Percentiles rank a stretch among this genome's conserved stretches.
phyloP scores from a whole-genome alignment of 208 protist species.

The Trypanosoma mega region DNA sequence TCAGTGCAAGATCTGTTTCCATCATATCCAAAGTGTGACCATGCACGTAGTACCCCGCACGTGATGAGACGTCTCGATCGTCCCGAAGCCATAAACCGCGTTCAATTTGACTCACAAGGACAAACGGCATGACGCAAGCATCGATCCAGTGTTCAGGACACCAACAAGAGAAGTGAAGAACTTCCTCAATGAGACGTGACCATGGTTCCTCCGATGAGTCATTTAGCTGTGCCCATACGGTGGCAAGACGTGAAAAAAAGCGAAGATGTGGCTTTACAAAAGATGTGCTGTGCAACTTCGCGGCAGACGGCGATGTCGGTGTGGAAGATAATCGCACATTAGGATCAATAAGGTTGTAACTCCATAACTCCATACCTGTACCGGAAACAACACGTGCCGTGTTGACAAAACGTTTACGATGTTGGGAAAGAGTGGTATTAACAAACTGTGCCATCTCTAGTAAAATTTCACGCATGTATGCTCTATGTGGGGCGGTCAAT shows the following conservation, averaged over 20 bases:
- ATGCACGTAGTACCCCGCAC: constrained; percentile 29
- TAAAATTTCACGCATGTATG: constrained; percentile 21
- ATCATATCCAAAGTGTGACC: constrained; percentile 17
- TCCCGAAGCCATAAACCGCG: constrained; percentile 58
- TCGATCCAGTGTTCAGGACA: constrained; percentile 48
- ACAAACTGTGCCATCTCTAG: constrained; percentile 12
- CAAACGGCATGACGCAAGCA: constrained; percentile 71
- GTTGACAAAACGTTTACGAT: constrained; percentile 7
- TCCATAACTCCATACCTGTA: background rate
- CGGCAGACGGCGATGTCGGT: constrained; percentile 34
- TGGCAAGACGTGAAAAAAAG: constrained; percentile 37
- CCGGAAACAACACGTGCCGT: constrained; percentile 5
- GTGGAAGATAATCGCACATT: background rate
- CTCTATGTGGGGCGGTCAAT: background rate
- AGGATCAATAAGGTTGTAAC: too few relatives aligned
- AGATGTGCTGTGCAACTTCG: constrained; percentile 35
- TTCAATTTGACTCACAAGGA: constrained; percentile 53
- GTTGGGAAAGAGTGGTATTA: constrained; percentile 12
- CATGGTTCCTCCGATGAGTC: background rate
- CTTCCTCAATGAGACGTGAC: constrained; percentile 12
- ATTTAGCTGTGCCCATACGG: constrained; percentile 35
- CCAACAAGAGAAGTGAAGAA: constrained; percentile 15
- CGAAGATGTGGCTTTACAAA: constrained; percentile 46
- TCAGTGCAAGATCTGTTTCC: constrained; percentile 50
- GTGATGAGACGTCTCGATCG: constrained; percentile 35